phyloP scores from a whole-genome alignment of 2,329 filamentous ascomycete species.

The Ceratocystis cacaofunesta region DNA sequence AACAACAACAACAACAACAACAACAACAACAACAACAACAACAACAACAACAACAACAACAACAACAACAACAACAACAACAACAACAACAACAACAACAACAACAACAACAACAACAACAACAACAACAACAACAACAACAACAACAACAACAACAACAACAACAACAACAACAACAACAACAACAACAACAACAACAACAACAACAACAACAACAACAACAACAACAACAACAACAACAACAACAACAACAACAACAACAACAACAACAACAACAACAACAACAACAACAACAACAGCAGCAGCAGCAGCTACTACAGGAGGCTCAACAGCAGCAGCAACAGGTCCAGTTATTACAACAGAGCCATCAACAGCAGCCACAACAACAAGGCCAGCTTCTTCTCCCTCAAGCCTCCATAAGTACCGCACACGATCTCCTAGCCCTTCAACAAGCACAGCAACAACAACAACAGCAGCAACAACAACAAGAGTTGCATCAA shows the following conservation, averaged over 20 bases:
- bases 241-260: constrained; percentile 1
- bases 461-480: not conserved
- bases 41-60: constrained; percentile 2
- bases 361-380: not conserved
- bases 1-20: not conserved
- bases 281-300: constrained; percentile 3
- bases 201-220: constrained; percentile 4
- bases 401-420: not conserved
- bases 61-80: constrained; percentile 1
- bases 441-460: constrained; percentile 13
- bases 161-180: constrained; percentile 1
- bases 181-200: not conserved
- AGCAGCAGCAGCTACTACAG: constrained; percentile 1
- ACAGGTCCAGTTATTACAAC: not conserved
- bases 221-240: constrained; percentile 2
- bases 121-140: constrained; percentile 1
- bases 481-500: constrained; percentile 9
- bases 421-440: constrained; percentile 1
- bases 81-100: constrained; percentile 2
- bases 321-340: not conserved
- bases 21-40: constrained; percentile 4
- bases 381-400: constrained; percentile 13
- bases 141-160: constrained; percentile 5
- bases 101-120: constrained; percentile 1
- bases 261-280: not conserved